phyloP scores from a whole-genome alignment of 257 asterid species.

The Coffea canephora region DNA sequence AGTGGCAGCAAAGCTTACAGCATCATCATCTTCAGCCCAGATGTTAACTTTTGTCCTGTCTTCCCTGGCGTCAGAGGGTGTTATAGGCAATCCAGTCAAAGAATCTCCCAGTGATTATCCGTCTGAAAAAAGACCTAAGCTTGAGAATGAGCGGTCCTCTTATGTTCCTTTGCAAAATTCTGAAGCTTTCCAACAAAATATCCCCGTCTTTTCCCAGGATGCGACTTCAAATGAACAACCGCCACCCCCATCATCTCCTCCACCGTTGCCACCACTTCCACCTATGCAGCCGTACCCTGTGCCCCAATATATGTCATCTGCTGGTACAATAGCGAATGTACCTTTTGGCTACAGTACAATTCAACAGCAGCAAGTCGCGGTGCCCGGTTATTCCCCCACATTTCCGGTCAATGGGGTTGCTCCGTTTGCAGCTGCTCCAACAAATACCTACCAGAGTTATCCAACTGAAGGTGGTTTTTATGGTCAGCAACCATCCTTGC shows the following conservation, averaged over 20 bases:
- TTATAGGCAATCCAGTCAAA: conserved; percentile 42
- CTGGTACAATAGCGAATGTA: conserved; percentile 39
- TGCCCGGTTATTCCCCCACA: conserved; percentile 35
- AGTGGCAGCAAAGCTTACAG: conserved; percentile 78
- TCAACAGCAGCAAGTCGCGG: conserved; percentile 39
- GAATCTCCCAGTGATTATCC: conserved; percentile 48
- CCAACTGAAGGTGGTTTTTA: conserved; percentile 59
- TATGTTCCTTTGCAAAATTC: conserved; percentile 46
- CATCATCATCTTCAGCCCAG: conserved; percentile 85
- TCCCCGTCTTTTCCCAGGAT: conserved; percentile 34
- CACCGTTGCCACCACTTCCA: conserved; percentile 62
- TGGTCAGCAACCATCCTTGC: conserved; percentile 54
- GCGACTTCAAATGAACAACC: conserved; percentile 40
- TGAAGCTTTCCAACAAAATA: conserved; percentile 29
- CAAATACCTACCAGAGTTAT: conserved; percentile 46
- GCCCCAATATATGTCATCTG: conserved; percentile 56
- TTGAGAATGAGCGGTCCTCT: conserved; percentile 47
- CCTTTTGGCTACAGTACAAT: conserved; percentile 43
- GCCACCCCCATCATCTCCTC: conserved; percentile 84
- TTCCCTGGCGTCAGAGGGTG: conserved; percentile 85
- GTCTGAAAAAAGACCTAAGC: conserved; percentile 62
- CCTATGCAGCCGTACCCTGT: conserved; percentile 66
- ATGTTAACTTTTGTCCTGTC: conserved; percentile 78
- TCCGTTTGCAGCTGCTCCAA: conserved; percentile 29
- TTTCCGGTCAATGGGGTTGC: conserved; percentile 42